Evolutionary conservation across 257 asterid genomes (phyloP), one percentile per base, ranked within the genome.

Genomic region (Solanum virginianum): DNA sequence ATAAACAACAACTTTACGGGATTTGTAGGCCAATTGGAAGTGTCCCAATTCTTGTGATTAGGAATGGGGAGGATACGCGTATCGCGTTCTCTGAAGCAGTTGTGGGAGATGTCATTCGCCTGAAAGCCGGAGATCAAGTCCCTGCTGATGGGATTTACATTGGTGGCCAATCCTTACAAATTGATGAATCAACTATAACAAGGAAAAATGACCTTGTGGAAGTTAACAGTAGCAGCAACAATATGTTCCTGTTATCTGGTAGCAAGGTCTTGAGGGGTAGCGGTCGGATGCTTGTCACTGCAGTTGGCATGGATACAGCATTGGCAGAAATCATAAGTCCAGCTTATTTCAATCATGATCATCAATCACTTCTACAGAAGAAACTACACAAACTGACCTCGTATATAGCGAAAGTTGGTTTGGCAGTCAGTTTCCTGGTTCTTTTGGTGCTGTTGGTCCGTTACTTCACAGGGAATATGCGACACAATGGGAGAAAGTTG

Each of bases 71-170:
- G 77, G 82, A 80, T 55, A 87, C 83, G 32, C 60, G 36, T 24
- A 91, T 90, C 2, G 88, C 94, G 10, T 93, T 89, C 9, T 90
- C 88, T 9, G 93, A 91, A 14, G 89, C 32, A 0, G 93, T 91
- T 0, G 95, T 89, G 7, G 95, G 97, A 41, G 98, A 93, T 41
- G 87, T 94, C 0, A 86, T 90, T 41, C 79, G 83, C 84, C 74
- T 94, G 88, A 82, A 36, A 11, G 60, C 86, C 0, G 97, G 98
- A 7, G 91, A 94, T 86, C 94, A 88, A 47, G 90, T 94, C 18
- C 96, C 98, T 0, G 93, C 94, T 1, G 97, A 94, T 41, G 97
- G 98, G 1, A 6, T 94, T 18, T 91, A 86, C 86, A 26, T 92
- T 1, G 87, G 85, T 0, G 93, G 95, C 0, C 84, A 89, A 55